Evolutionary conservation across 352 stramenopile genomes (phyloP), one percentile per base, ranked within the genome.

Genomic region (Phytophthora palmivora): DNA sequence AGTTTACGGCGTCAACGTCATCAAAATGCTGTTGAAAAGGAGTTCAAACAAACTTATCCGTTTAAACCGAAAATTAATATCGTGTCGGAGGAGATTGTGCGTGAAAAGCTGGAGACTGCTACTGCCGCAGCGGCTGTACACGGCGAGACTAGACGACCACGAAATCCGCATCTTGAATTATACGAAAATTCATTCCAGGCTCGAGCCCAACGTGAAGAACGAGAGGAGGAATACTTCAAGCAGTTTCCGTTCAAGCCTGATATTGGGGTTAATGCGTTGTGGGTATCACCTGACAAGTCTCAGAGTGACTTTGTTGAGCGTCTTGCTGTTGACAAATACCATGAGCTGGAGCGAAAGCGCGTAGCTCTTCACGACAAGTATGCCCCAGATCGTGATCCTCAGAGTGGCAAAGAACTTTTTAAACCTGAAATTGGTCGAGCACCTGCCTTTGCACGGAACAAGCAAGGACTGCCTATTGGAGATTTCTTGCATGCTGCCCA

Each of bases 221-320:
- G 67, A 5, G 83, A 91, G 36, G 55, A 81, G 14, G 76, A 78
- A 51, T 83, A 90, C 51, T 48, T 87, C 16, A 74, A 70, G 37
- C 82, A 90, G 63, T 91, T 85, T 62, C 52, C 85, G 11, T 91
- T 92, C 72, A 91, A 91, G 54, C 85, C 85, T 16, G 70, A 94
- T 55, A 92, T 94, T 49, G 85, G 85, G 12, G 75, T 92, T 9
- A 92, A 91, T 49, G 55, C 80, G 22, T 63, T 91, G 1, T 92
- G 84, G 84, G 67, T 74, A 36, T 70, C 61, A 10, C 42, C 56
- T 6, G 58, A 78, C 21, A 59, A 68, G 12, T 74, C 68, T 10
- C 61, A 76, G 11, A 78, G 70, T 1, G 83, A 86, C 50, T 74
- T 94, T 43, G 82, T 92, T 10, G 67, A 92, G 52, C 76, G 82